phyloP scores from a whole-genome alignment of 768 basidiomycete species.

The Leucocoprinus leucothites region DNA sequence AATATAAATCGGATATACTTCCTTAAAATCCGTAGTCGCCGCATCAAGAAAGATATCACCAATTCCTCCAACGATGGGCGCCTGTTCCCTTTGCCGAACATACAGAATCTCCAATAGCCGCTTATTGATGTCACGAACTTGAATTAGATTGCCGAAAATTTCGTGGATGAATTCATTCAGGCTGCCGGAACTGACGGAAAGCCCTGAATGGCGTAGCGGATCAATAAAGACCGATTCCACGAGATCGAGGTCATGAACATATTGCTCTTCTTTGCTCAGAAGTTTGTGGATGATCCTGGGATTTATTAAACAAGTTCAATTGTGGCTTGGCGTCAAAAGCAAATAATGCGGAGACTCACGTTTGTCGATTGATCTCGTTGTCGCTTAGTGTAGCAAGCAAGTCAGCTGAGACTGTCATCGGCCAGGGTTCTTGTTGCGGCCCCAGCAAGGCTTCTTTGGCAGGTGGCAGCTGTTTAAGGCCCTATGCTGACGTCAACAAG shows the following conservation, averaged over 20 bases:
- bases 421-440: constrained; percentile 48
- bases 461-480: constrained; percentile 22
- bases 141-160: constrained; percentile 85
- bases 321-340: not conserved
- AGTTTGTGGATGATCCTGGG: constrained; percentile 80
- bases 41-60: constrained; percentile 88
- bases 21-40: constrained; percentile 76
- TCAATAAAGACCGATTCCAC: constrained; percentile 67
- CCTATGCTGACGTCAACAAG: constrained; percentile 15
- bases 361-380: constrained; percentile 83
- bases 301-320: not conserved
- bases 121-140: constrained; percentile 77
- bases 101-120: constrained; percentile 81
- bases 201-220: constrained; percentile 43
- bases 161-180: constrained; percentile 83
- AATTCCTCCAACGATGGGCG: constrained; percentile 76
- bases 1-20: constrained; percentile 83
- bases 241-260: constrained; percentile 81
- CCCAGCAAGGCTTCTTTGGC: constrained; percentile 33
- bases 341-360: constrained; percentile 29
- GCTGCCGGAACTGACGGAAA: constrained; percentile 45
- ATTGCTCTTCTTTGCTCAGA: constrained; percentile 87
- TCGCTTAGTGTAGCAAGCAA: constrained; percentile 52
- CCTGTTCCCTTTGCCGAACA: constrained; percentile 83
- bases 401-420: constrained; percentile 40